These are phyloP conservation scores for Mortierella polycephala DNA, from an alignment of 371 early-diverging fungal genomes.

Conservation along the genomic window DNA sequence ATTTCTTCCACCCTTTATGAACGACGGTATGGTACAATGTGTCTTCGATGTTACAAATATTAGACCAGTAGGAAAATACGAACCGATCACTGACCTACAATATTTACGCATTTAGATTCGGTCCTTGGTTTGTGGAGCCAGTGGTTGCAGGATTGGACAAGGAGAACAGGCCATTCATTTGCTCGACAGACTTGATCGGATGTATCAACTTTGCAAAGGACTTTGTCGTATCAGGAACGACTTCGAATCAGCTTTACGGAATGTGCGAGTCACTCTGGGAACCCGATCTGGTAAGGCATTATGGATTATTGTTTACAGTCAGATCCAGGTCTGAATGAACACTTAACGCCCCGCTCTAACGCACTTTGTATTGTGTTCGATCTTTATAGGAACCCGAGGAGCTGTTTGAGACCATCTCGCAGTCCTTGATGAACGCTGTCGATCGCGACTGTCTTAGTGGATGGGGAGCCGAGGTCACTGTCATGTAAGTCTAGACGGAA, in stretches of 20 bases:
- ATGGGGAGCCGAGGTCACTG: conserved; percentile 98
- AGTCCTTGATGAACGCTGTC: conserved; percentile 96
- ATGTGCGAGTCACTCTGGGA: conserved; percentile 99
- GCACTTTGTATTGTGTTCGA: not conserved
- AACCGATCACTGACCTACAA: too few relatives aligned
- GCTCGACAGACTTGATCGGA: conserved; percentile 98
- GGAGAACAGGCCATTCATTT: conserved; percentile 93
- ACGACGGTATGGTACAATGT: conserved; percentile 69
- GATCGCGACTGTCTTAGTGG: conserved; percentile 99
- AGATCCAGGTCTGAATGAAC: too few relatives aligned
- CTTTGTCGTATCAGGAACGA: conserved; percentile 98
- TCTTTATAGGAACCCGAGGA: conserved; percentile 89
- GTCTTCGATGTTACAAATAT: too few relatives aligned
- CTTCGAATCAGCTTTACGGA: conserved; percentile 92
- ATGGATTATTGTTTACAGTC: not conserved
- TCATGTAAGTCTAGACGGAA: conserved; percentile 72
- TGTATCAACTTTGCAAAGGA: conserved; percentile 95
- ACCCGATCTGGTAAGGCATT: conserved; percentile 82
- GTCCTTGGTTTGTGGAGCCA: conserved; percentile 97
- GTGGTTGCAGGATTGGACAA: conserved; percentile 97
- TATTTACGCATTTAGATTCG: conserved; percentile 73
- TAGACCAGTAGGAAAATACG: too few relatives aligned
- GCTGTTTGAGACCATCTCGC: conserved; percentile 97
- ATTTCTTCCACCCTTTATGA: conserved; percentile 98
- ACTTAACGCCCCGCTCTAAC: too few relatives aligned